Evolutionary conservation across 495 filamentous ascomycete species (phyloP).

Genomic region (Xylaria telfairii): DNA sequence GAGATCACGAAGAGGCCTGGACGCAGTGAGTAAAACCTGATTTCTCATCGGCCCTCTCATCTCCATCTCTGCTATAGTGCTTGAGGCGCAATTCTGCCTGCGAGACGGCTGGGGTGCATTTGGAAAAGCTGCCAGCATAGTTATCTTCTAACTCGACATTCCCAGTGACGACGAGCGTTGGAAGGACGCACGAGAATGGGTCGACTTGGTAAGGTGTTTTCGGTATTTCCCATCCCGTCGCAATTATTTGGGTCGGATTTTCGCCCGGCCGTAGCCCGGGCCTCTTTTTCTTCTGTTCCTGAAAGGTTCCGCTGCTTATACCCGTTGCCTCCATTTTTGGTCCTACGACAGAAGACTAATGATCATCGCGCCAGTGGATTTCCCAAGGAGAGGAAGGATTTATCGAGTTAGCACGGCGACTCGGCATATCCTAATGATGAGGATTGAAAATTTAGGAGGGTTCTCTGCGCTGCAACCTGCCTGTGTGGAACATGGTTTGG

Average conservation of each 20-base stretch:
- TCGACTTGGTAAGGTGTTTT: slow-evolving; percentile 46
- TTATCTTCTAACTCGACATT: not conserved
- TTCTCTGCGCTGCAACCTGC: not conserved
- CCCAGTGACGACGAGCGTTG: slow-evolving; percentile 54
- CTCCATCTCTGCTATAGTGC: too few species aligned
- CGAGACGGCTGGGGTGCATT: not conserved
- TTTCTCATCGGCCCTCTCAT: not conserved
- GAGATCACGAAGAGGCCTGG: slow-evolving; percentile 69
- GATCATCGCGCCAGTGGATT: slow-evolving; percentile 57
- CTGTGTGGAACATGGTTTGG: not conserved
- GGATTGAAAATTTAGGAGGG: too few species aligned
- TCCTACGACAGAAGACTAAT: not conserved
- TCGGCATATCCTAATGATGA: slow-evolving; percentile 43
- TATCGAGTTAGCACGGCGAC: slow-evolving; percentile 56
- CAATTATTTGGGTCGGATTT: not conserved
- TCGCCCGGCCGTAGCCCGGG: not conserved
- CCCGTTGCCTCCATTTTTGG: not conserved
- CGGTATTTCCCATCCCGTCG: not conserved
- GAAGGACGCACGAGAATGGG: slow-evolving; percentile 63
- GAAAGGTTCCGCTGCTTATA: not conserved
- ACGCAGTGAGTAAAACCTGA: slow-evolving; percentile 7
- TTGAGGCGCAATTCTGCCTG: slow-evolving; percentile 1
- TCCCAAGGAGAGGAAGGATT: slow-evolving; percentile 56
- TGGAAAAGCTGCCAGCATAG: not conserved
- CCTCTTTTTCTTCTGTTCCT: not conserved